A percentile compares a stretch with the other conserved stretches of the same genome.
Evolutionary conservation across 2,329 filamentous ascomycete genomes (phyloP).

Genomic region (Monosporascus sp.): DNA sequence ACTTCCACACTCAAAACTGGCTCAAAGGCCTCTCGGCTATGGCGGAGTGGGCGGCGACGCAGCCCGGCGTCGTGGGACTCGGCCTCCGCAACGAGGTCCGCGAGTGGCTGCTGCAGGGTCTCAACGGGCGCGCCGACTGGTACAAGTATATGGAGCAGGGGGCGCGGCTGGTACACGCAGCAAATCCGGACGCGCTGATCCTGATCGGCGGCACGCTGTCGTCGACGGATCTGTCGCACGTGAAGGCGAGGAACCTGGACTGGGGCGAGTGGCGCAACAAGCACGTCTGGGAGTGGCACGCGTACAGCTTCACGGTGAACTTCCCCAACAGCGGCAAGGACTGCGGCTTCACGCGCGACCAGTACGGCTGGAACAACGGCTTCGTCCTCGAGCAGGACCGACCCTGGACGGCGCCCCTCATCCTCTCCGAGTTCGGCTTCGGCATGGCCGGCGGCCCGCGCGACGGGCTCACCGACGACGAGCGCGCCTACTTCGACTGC

Average conservation of each 20-base stretch:
- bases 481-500: slow-evolving; percentile 46
- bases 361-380: slow-evolving; percentile 44
- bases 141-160: slow-evolving; percentile 43
- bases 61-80: slow-evolving; percentile 48
- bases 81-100: slow-evolving; percentile 56
- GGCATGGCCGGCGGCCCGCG: slow-evolving; percentile 38
- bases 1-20: slow-evolving; percentile 51
- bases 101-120: slow-evolving; percentile 39
- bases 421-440: slow-evolving; percentile 56
- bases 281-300: slow-evolving; percentile 56
- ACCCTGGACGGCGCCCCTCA: slow-evolving; percentile 47
- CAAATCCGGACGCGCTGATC: slow-evolving; percentile 48
- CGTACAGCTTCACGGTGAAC: slow-evolving; percentile 50
- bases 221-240: slow-evolving; percentile 45
- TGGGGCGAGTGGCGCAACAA: slow-evolving; percentile 42
- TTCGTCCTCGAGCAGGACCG: slow-evolving; percentile 46
- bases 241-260: slow-evolving; percentile 37
- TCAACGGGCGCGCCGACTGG: slow-evolving; percentile 44
- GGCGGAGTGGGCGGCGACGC: slow-evolving; percentile 42
- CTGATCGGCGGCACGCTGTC: slow-evolving; percentile 50
- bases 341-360: slow-evolving; percentile 36
- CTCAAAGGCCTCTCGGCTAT: slow-evolving; percentile 46
- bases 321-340: slow-evolving; percentile 35
- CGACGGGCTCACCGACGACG: slow-evolving; percentile 37
- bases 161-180: slow-evolving; percentile 43